Conservation (phyloP, 495 filamentous ascomycete species). For the Podospora pseudoanserina region DNA sequence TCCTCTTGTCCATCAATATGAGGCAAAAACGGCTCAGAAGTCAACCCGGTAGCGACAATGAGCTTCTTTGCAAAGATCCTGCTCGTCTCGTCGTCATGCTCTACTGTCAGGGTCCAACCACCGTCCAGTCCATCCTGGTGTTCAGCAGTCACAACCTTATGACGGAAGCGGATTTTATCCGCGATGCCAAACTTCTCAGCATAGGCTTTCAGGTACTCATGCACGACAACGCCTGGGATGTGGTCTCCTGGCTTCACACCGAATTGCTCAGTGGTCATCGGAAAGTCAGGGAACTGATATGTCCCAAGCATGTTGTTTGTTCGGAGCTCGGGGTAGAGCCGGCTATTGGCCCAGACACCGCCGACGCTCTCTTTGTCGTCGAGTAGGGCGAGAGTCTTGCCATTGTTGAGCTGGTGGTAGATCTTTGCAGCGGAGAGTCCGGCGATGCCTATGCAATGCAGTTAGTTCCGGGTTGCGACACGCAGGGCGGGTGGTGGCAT, state of each 20-base stretch:
- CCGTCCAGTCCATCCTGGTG: constrained; percentile 36
- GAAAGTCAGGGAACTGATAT: constrained; percentile 71
- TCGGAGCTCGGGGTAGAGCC: constrained; percentile 64
- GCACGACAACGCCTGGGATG: constrained; percentile 63
- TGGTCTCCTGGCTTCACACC: constrained; percentile 61
- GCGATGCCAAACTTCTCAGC: constrained; percentile 56
- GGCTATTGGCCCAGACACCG: constrained; percentile 64
- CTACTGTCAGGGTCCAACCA: constrained; percentile 42
- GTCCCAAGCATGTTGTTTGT: constrained; percentile 60
- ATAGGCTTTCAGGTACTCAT: constrained; percentile 64
- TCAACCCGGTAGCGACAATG: constrained; percentile 38
- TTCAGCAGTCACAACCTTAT: constrained; percentile 51
- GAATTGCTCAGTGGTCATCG: constrained; percentile 59
- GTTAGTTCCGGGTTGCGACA: neutral
- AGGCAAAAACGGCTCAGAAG: constrained; percentile 39
- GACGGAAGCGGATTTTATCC: constrained; percentile 50
- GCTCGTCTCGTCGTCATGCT: constrained; percentile 11
- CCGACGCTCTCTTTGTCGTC: constrained; percentile 50
- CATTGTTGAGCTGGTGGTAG: constrained; percentile 40
- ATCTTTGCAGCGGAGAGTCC: constrained; percentile 44
- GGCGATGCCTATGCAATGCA: constrained; percentile 32
- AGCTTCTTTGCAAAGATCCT: constrained; percentile 32
- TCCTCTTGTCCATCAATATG: constrained; percentile 35
- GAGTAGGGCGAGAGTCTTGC: constrained; percentile 36
- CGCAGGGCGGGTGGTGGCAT: constrained; percentile 14